Percentiles rank a stretch among this genome's conserved stretches.
These are phyloP conservation scores for Madurella fahalii DNA, from an alignment of 2,329 filamentous ascomycete species.

Conservation along the genomic window DNA sequence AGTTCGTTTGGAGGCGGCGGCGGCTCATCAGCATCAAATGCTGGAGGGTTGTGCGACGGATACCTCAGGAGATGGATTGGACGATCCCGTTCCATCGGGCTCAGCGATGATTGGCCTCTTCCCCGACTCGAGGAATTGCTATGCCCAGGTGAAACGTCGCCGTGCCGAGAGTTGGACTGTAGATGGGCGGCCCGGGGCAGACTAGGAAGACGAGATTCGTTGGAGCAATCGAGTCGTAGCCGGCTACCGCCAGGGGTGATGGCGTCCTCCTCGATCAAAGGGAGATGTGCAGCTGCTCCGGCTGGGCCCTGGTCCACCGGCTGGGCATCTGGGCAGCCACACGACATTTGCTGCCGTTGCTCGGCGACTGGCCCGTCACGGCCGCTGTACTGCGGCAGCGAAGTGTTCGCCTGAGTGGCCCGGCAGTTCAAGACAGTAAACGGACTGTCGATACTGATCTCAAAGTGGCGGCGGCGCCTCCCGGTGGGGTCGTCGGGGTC, in stretches of 20 bases:
- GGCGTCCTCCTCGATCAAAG: constrained; percentile 34
- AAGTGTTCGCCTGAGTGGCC: constrained; percentile 86
- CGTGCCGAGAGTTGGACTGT: constrained; percentile 22
- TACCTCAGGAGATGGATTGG: constrained; percentile 81
- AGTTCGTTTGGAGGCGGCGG: constrained; percentile 54
- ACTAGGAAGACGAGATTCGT: constrained; percentile 37
- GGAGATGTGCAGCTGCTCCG: constrained; percentile 52
- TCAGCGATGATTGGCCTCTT: constrained; percentile 26
- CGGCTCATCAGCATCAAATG: constrained; percentile 76
- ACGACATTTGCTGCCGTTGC: constrained; percentile 44
- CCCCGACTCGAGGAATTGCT: constrained; percentile 19
- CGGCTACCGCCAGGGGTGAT: constrained; percentile 12
- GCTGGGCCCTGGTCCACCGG: constrained; percentile 60
- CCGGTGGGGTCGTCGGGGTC: constrained; percentile 70
- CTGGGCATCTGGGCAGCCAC: constrained; percentile 52
- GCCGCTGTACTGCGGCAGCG: constrained; percentile 70
- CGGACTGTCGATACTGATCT: constrained; percentile 93
- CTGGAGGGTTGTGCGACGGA: constrained; percentile 83
- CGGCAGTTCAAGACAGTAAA: constrained; percentile 91
- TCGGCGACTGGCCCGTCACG: constrained; percentile 46
- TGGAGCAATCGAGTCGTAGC: constrained; percentile 20
- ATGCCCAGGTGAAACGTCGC: constrained; percentile 11
- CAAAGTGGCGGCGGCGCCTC: constrained; percentile 79
- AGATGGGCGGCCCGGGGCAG: constrained; percentile 57
- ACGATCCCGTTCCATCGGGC: constrained; percentile 43